phyloP scores from a whole-genome alignment of 768 basidiomycete genomes.

The Leccinum pellstonianum region DNA sequence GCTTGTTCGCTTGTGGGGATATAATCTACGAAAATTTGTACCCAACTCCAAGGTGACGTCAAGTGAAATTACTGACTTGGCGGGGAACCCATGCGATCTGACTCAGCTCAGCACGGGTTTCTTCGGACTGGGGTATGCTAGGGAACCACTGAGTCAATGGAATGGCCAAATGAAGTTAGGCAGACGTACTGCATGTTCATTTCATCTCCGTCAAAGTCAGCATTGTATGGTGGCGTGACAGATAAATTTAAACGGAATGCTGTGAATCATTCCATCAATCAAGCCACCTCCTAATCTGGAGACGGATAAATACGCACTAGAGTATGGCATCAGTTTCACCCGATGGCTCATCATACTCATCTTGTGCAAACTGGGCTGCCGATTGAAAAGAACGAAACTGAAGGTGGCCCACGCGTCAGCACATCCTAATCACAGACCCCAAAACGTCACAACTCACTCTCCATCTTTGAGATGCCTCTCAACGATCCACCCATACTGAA shows the following conservation, averaged over 20 bases:
- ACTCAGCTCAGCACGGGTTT: conserved; percentile 95
- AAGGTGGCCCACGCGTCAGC: conserved; percentile 4
- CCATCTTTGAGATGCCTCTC: conserved; percentile 97
- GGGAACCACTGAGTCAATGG: conserved; percentile 9
- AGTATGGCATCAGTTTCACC: conserved; percentile 96
- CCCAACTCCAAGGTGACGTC: neutral
- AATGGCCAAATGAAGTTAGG: neutral
- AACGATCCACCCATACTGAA: conserved; percentile 98
- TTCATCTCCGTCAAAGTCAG: conserved; percentile 99
- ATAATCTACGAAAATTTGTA: conserved; percentile 66
- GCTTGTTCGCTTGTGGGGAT: conserved; percentile 99
- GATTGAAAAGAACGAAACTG: conserved; percentile 73
- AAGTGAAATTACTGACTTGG: conserved; percentile 53
- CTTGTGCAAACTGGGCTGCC: conserved; percentile 97
- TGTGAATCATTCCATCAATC: conserved; percentile 33
- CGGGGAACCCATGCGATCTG: conserved; percentile 99
- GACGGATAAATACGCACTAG: conserved; percentile 58
- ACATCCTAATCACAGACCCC: neutral
- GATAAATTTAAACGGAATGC: conserved; percentile 98
- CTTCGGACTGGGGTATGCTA: conserved; percentile 96
- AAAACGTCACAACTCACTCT: conserved; percentile 65
- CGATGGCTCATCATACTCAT: conserved; percentile 99
- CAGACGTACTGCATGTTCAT: conserved; percentile 99
- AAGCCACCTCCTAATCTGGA: neutral
- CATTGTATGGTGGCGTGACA: conserved; percentile 98